A percentile compares a stretch with the other conserved stretches of the same genome.
Conservation (phyloP, 2,329 filamentous ascomycete genomes). For the Epichloe glyceriae region DNA sequence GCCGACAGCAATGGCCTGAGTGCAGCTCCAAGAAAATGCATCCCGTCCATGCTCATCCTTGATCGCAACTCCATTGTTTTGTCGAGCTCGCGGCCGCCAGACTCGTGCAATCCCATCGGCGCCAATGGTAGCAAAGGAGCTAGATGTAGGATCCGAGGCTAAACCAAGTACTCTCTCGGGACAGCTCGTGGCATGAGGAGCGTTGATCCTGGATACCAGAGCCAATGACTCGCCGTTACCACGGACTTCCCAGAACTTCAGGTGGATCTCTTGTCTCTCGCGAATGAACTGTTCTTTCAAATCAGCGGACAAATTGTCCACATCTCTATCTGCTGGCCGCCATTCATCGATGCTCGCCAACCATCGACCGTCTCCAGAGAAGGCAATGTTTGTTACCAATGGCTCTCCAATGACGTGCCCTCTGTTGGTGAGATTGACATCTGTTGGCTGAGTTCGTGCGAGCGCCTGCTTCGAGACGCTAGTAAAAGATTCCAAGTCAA, state of each 20-base stretch:
- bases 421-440: slow-evolving; percentile 61
- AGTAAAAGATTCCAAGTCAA: slow-evolving; percentile 67
- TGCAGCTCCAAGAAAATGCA: slow-evolving; percentile 63
- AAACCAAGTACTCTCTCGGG: slow-evolving; percentile 57
- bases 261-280: slow-evolving; percentile 56
- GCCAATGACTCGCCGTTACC: slow-evolving; percentile 47
- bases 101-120: slow-evolving; percentile 65
- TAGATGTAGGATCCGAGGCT: slow-evolving; percentile 51
- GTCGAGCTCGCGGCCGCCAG: slow-evolving; percentile 65
- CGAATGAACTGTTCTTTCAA: slow-evolving; percentile 31
- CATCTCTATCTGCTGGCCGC: slow-evolving; percentile 59
- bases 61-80: slow-evolving; percentile 53
- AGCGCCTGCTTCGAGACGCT: slow-evolving; percentile 80
- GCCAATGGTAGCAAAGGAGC: slow-evolving; percentile 75
- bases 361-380: slow-evolving; percentile 76
- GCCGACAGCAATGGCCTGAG: slow-evolving; percentile 42
- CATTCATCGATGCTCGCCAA: slow-evolving; percentile 87
- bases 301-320: slow-evolving; percentile 31
- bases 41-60: slow-evolving; percentile 44
- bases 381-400: slow-evolving; percentile 58
- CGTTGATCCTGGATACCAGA: slow-evolving; percentile 70
- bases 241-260: slow-evolving; percentile 82
- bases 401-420: slow-evolving; percentile 64
- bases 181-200: slow-evolving; percentile 54
- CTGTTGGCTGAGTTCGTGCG: slow-evolving; percentile 75